Conservation (phyloP, 169 alveolate species). For the Eimeria sp. region DNA sequence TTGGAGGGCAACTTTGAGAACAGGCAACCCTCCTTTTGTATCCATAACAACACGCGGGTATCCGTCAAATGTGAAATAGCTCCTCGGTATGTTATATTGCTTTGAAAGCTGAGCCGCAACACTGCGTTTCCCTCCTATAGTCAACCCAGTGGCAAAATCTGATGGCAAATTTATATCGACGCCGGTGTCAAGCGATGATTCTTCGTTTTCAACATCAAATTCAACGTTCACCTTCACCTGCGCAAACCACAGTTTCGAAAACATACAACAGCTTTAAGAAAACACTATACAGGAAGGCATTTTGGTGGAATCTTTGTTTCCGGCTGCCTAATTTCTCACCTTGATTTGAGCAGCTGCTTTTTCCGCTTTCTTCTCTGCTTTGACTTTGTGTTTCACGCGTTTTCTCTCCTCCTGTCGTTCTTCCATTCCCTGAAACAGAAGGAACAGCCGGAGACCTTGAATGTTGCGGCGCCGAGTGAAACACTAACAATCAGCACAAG, state of each 20-base stretch:
- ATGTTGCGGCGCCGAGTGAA: background rate
- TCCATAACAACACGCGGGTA: conserved; percentile 58
- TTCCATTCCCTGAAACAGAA: conserved; percentile 38
- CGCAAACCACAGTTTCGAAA: background rate
- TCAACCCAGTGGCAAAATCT: conserved; percentile 27
- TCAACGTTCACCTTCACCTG: conserved; percentile 37
- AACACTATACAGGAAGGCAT: background rate
- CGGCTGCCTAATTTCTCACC: background rate
- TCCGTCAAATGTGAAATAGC: conserved; percentile 20
- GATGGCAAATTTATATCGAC: conserved; percentile 6
- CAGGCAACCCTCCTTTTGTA: conserved; percentile 31
- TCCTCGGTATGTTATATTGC: background rate
- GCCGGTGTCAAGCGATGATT: conserved; percentile 29
- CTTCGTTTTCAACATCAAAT: conserved; percentile 58
- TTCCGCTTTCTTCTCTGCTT: conserved; percentile 32
- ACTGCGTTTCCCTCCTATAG: conserved; percentile 28
- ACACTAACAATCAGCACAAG: background rate
- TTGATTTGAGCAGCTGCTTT: conserved; percentile 32
- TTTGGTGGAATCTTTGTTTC: background rate
- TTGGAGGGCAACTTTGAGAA: conserved; percentile 52
- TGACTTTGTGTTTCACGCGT: conserved; percentile 18
- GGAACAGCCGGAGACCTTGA: background rate
- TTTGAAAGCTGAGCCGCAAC: conserved; percentile 28
- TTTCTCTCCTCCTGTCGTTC: conserved; percentile 38
- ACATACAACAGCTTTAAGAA: background rate